A percentile compares a stretch with the other conserved stretches of the same genome.
Conservation (phyloP, 208 protist genomes). For the Acanthamoeba healyi region DNA sequence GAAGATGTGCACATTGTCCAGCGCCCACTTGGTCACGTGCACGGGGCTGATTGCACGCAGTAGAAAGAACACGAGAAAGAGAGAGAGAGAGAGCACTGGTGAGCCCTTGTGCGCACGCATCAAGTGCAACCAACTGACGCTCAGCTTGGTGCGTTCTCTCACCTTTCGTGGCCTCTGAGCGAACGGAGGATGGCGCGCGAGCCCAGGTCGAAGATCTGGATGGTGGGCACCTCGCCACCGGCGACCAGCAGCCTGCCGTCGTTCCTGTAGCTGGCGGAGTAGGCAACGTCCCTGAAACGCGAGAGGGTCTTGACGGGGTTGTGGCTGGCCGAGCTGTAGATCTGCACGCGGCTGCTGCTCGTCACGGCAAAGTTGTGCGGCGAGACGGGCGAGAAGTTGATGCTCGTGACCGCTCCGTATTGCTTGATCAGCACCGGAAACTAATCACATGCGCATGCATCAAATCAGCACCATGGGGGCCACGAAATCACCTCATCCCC, state of each 20-base stretch:
- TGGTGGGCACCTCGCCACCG: constrained; percentile 69
- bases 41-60: constrained; percentile 57
- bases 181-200: constrained; percentile 53
- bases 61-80: no score
- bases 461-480: no score
- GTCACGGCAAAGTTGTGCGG: constrained; percentile 81
- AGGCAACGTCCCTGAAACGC: constrained; percentile 81
- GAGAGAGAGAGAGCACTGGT: background rate
- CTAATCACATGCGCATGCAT: no score
- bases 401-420: constrained; percentile 72
- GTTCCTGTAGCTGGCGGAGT: constrained; percentile 72
- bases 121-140: background rate
- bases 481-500: no score
- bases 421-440: constrained; percentile 59
- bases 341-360: constrained; percentile 80
- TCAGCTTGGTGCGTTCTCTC: no score
- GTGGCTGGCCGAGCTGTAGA: constrained; percentile 77
- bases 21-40: constrained; percentile 70
- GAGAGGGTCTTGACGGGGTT: constrained; percentile 79
- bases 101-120: no score
- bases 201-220: constrained; percentile 75
- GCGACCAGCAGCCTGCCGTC: constrained; percentile 83
- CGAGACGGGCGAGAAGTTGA: constrained; percentile 75
- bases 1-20: constrained; percentile 69
- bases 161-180: constrained; percentile 70